Evolutionary conservation across 2,329 filamentous ascomycete species (phyloP).

Genomic region (Diaporthe caulivora): DNA sequence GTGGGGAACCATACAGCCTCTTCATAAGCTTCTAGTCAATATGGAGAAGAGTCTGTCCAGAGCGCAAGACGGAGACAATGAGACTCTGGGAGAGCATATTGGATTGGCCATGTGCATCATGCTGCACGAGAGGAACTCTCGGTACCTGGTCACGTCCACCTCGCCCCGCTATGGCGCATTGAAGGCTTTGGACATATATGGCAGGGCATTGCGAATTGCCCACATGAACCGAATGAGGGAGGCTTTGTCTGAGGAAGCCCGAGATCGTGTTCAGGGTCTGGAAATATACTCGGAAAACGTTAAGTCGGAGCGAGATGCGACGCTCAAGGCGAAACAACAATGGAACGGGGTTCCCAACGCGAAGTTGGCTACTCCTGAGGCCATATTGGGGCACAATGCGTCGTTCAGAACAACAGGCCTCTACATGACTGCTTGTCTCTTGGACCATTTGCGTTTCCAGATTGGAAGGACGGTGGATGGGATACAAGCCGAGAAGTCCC

Average conservation of each 20-base stretch:
- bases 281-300: neutral
- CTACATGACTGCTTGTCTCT: neutral
- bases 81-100: neutral
- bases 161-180: neutral
- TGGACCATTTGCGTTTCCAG: neutral
- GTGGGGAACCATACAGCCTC: neutral
- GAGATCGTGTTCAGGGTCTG: neutral
- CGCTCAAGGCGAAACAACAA: neutral
- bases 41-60: neutral
- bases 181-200: neutral
- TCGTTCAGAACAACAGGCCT: accelerated
- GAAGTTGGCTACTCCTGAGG: neutral
- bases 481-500: accelerated
- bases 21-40: neutral
- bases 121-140: neutral
- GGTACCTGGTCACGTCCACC: neutral
- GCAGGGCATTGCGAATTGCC: accelerated
- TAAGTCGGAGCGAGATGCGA: neutral
- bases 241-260: neutral
- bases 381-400: neutral
- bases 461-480: neutral
- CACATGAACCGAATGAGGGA: neutral
- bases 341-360: neutral
- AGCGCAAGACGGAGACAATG: accelerated
- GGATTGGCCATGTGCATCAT: neutral